Base-by-base conservation (phyloP, 768 basidiomycete genomes). In the Tylopilus sp. region DNA sequence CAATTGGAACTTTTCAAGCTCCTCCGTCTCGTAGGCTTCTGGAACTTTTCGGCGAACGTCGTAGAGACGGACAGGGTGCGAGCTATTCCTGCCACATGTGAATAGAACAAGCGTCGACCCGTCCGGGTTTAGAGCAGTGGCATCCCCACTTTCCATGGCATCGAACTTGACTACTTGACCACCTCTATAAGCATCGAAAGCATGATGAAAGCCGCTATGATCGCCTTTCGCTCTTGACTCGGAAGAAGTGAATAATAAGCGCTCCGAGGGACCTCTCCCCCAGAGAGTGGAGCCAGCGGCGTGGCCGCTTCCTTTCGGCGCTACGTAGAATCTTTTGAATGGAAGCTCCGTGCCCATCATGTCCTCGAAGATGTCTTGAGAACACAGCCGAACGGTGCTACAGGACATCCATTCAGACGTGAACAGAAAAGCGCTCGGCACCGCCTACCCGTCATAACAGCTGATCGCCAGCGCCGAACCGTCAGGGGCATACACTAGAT, bases 191-290 rank as follows among this genome's bases (percentile, higher is more conserved):
- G 73, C 55, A 61, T 86, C 82, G 47, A 82, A 80, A 5, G 72
- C 79, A 37, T 71, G 74, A 56, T 87, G 85, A 36, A 62, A 72
- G 1, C 84, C 83, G 4, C 59, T 57, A 6, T 65, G 60, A 12
- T 45, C 53, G 1, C 42, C 29, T 31, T 12, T 41, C 4, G 42
- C 21, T 49, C 13, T 57, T 6, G 81, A 76, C 56, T 85, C 84
- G 1, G 83, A 80, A 2, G 82, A 85, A 1, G 80, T 79, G 62
- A 83, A 84, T 14, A 86, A 55, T 12, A 71, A 53, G 14, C 72
- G 57, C 0, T 71, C 55, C 0, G 80, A 76, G 0, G 62, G 44
- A 1, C 66, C 75, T 19, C 30, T 40, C 2, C 85, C 85, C 85
- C 85, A 87, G 10, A 66, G 63, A 22, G 82, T 75, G 7, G 76